A percentile compares a stretch with the other conserved stretches of the same genome.
phyloP scores from a whole-genome alignment of 257 asterid species.

The Nicotiana tomentosiformis region DNA sequence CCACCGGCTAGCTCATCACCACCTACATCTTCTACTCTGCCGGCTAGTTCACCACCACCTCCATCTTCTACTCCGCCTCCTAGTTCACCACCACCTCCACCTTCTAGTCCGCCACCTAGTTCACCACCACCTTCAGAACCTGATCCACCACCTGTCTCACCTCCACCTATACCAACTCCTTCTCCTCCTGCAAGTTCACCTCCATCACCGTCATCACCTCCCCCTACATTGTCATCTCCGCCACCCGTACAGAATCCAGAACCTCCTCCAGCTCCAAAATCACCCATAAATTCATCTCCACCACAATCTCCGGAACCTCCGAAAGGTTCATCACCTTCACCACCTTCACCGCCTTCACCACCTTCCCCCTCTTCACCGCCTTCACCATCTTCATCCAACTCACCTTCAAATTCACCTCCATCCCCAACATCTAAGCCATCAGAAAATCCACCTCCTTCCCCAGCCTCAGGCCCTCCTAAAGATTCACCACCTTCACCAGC shows the following conservation, averaged over 20 bases:
- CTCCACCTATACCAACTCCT: conserved; percentile 24
- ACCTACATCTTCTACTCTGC: conserved; percentile 4
- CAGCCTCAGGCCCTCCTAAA: conserved; percentile 29
- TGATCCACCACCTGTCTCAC: conserved; percentile 25
- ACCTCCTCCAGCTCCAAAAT: conserved; percentile 18
- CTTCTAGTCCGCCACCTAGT: neutral
- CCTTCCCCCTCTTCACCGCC: conserved; percentile 25
- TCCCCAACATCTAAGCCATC: neutral
- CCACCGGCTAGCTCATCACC: conserved; percentile 13
- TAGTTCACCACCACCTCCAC: conserved; percentile 2
- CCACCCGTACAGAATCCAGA: conserved; percentile 24
- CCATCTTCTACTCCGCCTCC: conserved; percentile 11
- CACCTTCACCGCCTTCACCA: conserved; percentile 28
- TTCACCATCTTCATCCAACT: conserved; percentile 27
- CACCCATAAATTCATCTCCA: conserved; percentile 15
- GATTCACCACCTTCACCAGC: conserved; percentile 37
- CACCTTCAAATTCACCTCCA: neutral
- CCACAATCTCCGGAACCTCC: conserved; percentile 30
- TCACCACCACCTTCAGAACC: conserved; percentile 19
- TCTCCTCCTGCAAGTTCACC: conserved; percentile 9
- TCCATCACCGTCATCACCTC: conserved; percentile 17
- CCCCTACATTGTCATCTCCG: conserved; percentile 27
- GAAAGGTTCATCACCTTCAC: conserved; percentile 32
- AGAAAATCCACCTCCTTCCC: conserved; percentile 28
- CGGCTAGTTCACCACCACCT: conserved; percentile 17